Conservation (phyloP, 1,284 basidiomycete genomes). For the Heterobasidion annosum region DNA sequence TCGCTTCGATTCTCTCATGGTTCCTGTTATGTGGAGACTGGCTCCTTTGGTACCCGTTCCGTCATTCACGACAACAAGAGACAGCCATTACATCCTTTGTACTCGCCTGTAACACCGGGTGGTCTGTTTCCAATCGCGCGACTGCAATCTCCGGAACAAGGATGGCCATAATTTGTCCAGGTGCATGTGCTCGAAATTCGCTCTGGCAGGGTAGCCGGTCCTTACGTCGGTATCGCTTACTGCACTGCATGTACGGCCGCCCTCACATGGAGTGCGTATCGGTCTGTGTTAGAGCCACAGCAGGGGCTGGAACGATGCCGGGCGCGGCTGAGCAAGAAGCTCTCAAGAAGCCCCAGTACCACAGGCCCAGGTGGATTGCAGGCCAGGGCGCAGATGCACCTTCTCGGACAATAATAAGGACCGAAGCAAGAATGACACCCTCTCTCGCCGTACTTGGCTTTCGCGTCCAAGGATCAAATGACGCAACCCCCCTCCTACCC, state of each 20-base stretch:
- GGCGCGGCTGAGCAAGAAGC: background rate
- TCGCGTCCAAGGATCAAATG: background rate
- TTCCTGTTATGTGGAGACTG: background rate
- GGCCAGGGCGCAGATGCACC: background rate
- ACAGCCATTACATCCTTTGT: background rate
- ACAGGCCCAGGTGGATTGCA: background rate
- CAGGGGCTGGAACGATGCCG: background rate
- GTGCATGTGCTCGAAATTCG: background rate
- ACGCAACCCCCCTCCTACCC: background rate
- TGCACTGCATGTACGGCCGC: background rate
- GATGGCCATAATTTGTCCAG: no score
- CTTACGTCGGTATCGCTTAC: background rate
- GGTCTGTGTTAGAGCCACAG: background rate
- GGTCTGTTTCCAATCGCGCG: background rate
- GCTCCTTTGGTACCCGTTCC: background rate
- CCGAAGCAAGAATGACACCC: background rate
- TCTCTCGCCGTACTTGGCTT: background rate
- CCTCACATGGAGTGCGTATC: background rate
- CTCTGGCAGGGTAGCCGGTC: background rate
- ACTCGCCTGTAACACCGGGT: background rate
- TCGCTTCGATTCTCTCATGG: background rate
- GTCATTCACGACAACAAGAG: background rate
- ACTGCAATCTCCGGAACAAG: background rate
- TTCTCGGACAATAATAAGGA: background rate
- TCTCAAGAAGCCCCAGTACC: background rate